A percentile compares a stretch with the other conserved stretches of the same genome.
phyloP scores from a whole-genome alignment of 441 rosid species.

The Francoa sonchifolia region DNA sequence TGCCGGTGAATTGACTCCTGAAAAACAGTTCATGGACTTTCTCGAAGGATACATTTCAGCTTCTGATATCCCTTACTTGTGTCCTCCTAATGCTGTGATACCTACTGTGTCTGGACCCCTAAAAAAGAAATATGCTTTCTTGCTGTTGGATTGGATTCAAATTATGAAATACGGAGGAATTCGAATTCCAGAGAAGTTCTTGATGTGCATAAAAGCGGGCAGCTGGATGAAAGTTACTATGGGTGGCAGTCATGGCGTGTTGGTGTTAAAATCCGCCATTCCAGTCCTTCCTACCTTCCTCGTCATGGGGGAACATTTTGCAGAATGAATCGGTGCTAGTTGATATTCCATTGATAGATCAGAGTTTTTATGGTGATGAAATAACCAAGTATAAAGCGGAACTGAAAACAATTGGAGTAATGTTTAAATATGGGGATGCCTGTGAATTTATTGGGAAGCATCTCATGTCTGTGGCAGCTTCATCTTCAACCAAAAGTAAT shows the following conservation, averaged over 20 bases:
- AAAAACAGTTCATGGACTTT: slow-evolving; percentile 25
- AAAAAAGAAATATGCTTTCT: slow-evolving; percentile 31
- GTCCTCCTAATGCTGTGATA: slow-evolving; percentile 42
- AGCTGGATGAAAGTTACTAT: slow-evolving; percentile 48
- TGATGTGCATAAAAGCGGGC: slow-evolving; percentile 34
- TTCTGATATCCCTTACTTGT: slow-evolving; percentile 35
- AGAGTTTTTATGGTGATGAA: slow-evolving; percentile 30
- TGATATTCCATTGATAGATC: slow-evolving; percentile 61
- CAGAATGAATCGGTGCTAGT: slow-evolving; percentile 40
- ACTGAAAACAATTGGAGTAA: slow-evolving; percentile 42
- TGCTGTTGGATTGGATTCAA: slow-evolving; percentile 45
- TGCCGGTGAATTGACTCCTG: slow-evolving; percentile 23
- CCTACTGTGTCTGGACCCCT: slow-evolving; percentile 40
- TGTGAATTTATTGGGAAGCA: slow-evolving; percentile 37
- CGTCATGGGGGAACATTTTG: slow-evolving; percentile 44
- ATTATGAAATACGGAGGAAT: not conserved
- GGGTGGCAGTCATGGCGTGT: slow-evolving; percentile 26
- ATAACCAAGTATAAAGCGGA: slow-evolving; percentile 29
- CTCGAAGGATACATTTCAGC: slow-evolving; percentile 20
- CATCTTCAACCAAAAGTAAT: slow-evolving; percentile 21
- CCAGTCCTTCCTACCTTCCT: slow-evolving; percentile 37
- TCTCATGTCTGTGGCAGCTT: slow-evolving; percentile 36
- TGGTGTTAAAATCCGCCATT: slow-evolving; percentile 50
- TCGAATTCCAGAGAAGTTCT: slow-evolving; percentile 27
- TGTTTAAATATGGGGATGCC: slow-evolving; percentile 40